Evolutionary conservation across 805 yeast genomes (phyloP).

Genomic region (Danielozyma ontarioensis): DNA sequence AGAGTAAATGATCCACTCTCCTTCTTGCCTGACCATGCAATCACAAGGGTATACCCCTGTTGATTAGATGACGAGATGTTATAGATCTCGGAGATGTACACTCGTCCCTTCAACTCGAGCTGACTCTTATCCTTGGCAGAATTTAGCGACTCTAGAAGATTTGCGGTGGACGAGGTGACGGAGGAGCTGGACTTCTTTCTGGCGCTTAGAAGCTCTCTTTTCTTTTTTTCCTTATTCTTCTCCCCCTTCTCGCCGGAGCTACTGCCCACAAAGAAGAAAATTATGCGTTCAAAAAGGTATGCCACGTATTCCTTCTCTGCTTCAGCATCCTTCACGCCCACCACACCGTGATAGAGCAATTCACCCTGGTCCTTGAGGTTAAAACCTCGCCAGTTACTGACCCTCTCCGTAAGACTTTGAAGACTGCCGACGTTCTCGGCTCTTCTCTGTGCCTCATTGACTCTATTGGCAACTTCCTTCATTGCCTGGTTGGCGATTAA

Average conservation of each 20-base stretch:
- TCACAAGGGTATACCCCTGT: conserved; percentile 55
- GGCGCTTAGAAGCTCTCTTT: conserved; percentile 38
- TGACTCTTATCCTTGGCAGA: conserved; percentile 23
- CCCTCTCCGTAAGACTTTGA: conserved; percentile 65
- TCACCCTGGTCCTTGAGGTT: conserved; percentile 78
- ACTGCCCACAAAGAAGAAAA: conserved; percentile 42
- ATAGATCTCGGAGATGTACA: conserved; percentile 63
- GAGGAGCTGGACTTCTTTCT: conserved; percentile 44
- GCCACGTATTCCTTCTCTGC: conserved; percentile 85
- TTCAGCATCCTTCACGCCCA: conserved; percentile 62
- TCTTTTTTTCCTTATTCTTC: conserved; percentile 29
- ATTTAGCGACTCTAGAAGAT: conserved; percentile 30
- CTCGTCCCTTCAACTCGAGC: conserved; percentile 71
- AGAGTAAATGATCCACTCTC: conserved; percentile 85
- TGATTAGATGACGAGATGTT: conserved; percentile 32
- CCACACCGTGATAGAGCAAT: conserved; percentile 66
- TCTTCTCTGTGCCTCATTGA: conserved; percentile 90
- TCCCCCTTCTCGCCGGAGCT: conserved; percentile 10
- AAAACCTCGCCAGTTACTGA: conserved; percentile 90
- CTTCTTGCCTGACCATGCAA: conserved; percentile 79
- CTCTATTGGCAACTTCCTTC: conserved; percentile 78
- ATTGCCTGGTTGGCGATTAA: conserved; percentile 65
- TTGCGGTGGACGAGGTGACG: conserved; percentile 33
- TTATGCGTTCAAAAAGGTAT: conserved; percentile 71
- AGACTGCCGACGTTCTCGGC: conserved; percentile 78